phyloP scores from a whole-genome alignment of 202 grass and related monocot species.

The Eragrostis tef region DNA sequence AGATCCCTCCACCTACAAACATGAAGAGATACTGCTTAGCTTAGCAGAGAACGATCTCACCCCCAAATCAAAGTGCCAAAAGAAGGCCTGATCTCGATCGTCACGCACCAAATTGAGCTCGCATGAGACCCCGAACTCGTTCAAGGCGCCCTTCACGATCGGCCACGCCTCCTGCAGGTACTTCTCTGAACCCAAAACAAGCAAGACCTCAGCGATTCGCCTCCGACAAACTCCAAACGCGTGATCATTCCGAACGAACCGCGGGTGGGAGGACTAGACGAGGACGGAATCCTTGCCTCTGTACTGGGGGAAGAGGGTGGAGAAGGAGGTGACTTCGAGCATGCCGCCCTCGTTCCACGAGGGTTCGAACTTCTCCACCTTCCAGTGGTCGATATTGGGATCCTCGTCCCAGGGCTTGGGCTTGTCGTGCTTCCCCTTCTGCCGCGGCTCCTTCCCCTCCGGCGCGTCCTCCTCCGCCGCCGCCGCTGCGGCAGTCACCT shows the following conservation, averaged over 20 bases:
- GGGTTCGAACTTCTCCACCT: conserved; percentile 83
- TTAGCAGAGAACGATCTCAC: neutral
- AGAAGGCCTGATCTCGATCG: neutral
- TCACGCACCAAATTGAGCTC: conserved; percentile 85
- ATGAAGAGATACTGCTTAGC: neutral
- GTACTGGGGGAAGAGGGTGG: conserved; percentile 92
- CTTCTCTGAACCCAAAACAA: conserved; percentile 64
- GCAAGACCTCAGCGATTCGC: neutral
- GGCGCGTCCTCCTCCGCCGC: conserved; percentile 17
- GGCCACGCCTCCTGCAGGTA: conserved; percentile 95
- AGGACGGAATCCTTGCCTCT: conserved; percentile 48
- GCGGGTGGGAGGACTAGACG: too few relatives aligned
- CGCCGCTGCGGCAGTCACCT: conserved; percentile 28
- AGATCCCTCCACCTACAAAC: conserved; percentile 80
- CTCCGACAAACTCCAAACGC: neutral
- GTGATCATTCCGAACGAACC: neutral
- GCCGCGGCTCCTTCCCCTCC: conserved; percentile 40
- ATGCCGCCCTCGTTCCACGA: conserved; percentile 82
- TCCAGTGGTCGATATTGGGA: conserved; percentile 87
- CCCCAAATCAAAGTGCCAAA: neutral
- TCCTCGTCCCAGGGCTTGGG: conserved; percentile 92
- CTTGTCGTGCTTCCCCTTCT: conserved; percentile 91
- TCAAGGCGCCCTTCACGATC: conserved; percentile 72
- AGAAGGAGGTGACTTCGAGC: conserved; percentile 92
- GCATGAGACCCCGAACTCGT: conserved; percentile 75